These are phyloP conservation scores for Mortierella claussenii DNA, from an alignment of 192 early-diverging fungal species.

Conservation along the genomic window DNA sequence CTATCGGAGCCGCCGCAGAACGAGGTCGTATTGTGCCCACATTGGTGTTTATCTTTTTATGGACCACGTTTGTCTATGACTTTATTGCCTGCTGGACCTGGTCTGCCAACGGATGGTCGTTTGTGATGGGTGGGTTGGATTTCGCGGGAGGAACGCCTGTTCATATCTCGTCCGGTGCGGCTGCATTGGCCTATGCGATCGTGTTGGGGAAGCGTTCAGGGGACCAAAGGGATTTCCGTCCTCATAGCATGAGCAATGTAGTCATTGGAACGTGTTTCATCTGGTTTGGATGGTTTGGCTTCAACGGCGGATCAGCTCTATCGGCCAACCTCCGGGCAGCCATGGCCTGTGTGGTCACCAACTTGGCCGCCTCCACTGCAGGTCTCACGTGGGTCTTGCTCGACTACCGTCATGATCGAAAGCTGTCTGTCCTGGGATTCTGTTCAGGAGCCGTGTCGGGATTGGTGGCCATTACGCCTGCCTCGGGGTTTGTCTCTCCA, in stretches of 20 bases:
- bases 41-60: slow-evolving; percentile 91
- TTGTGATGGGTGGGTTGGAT: slow-evolving; percentile 85
- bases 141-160: slow-evolving; percentile 98
- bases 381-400: slow-evolving; percentile 86
- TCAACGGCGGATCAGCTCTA: slow-evolving; percentile 91
- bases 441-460: slow-evolving; percentile 95
- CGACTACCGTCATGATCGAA: slow-evolving; percentile 82
- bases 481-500: slow-evolving; percentile 86
- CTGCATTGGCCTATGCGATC: slow-evolving; percentile 89
- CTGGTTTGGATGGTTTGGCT: slow-evolving; percentile 98
- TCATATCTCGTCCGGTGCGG: slow-evolving; percentile 90
- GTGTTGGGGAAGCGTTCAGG: slow-evolving; percentile 86
- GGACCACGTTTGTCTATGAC: slow-evolving; percentile 94
- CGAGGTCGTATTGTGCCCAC: slow-evolving; percentile 87
- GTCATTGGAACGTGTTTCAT: slow-evolving; percentile 89
- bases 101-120: slow-evolving; percentile 87
- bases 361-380: slow-evolving; percentile 84
- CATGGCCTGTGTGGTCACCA: slow-evolving; percentile 87
- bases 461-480: slow-evolving; percentile 94
- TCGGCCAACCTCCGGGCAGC: slow-evolving; percentile 86
- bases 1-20: slow-evolving; percentile 91
- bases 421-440: slow-evolving; percentile 91
- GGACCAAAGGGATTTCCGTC: slow-evolving; percentile 77
- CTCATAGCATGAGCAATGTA: slow-evolving; percentile 93
- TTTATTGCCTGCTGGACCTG: slow-evolving; percentile 97